Evolutionary conservation across 768 basidiomycete genomes (phyloP), one percentile per base, ranked within the genome.

Genomic region (Tulasnella sp.): DNA sequence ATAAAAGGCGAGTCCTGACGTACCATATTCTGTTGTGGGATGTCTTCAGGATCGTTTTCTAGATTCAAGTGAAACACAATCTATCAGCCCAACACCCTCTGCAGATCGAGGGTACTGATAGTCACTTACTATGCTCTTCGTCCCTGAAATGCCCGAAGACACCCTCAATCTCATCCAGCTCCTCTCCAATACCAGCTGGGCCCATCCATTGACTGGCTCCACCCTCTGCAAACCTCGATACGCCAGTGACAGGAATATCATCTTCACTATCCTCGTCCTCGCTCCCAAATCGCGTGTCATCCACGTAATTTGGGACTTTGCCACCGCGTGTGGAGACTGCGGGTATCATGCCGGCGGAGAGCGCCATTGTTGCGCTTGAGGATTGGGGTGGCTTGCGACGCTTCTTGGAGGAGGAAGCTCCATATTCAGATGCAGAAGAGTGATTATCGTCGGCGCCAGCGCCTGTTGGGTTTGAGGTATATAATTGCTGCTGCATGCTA

Each of bases 11-110:
- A n/a, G n/a, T 42, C 4, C 27, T 23, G 71, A 79, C 68, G 56
- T 71, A 92, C 93, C 65, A 95, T 79, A 68, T 96, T 96, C 65
- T 84, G 83, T 62, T 84, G 85, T 79, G 90, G 95, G 49, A 87
- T 70, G 68, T 96, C 93, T 49, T 86, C 82, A 0, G 76, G 73
- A 67, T 95, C 91, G 23, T 79, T 73, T 68, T 84, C 62, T 63
- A 34, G n/a, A 9, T 4, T 44, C 4, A 15, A 3, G 29, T n/a
- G 15, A 15, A 56, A 49, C 17, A 27, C 30, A 17, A 50, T 29
- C 34, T 15, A 38, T 38, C 34, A 38, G 34, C 34, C 5, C n/a
- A 38, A n/a, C 10, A 30, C 7, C 15, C 19, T 30, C n/a, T 26
- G 30, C 11, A 32, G 21, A 2, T 8, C 4, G 21, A 13, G 50